phyloP scores from a whole-genome alignment of 192 early-diverging fungal genomes.

The Geranomyces michiganensis region DNA sequence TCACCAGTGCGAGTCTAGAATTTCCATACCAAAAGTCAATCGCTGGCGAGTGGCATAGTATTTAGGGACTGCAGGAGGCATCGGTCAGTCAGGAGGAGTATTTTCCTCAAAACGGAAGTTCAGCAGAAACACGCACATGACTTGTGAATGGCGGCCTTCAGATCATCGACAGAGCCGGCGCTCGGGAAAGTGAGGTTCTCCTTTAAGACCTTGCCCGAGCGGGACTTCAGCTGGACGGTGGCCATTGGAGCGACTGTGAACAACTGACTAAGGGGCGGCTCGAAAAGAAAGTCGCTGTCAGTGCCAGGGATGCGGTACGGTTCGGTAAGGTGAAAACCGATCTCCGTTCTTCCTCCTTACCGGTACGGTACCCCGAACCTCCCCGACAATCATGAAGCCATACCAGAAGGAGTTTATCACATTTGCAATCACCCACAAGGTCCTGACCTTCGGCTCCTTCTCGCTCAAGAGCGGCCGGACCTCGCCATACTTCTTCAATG shows the following conservation, averaged over 20 bases:
- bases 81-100: background rate
- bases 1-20: background rate
- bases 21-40: constrained; percentile 55
- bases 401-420: constrained; percentile 93
- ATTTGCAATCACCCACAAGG: constrained; percentile 82
- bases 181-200: constrained; percentile 39
- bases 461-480: constrained; percentile 91
- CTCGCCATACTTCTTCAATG: constrained; percentile 99
- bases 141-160: constrained; percentile 69
- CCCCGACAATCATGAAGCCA: constrained; percentile 37
- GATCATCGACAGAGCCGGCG: constrained; percentile 67
- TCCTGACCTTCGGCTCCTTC: constrained; percentile 89
- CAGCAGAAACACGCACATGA: constrained; percentile 40
- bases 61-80: constrained; percentile 58
- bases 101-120: background rate
- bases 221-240: constrained; percentile 29
- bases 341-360: background rate
- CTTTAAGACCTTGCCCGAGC: constrained; percentile 35
- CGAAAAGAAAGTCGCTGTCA: too few species aligned
- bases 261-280: too few species aligned
- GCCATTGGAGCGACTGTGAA: constrained; percentile 3
- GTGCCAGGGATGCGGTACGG: too few species aligned
- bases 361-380: background rate
- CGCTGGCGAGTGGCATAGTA: constrained; percentile 81
- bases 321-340: too few species aligned